Base-by-base conservation (phyloP, 139 green algal genomes). In the Chlamydomonas applanata region DNA sequence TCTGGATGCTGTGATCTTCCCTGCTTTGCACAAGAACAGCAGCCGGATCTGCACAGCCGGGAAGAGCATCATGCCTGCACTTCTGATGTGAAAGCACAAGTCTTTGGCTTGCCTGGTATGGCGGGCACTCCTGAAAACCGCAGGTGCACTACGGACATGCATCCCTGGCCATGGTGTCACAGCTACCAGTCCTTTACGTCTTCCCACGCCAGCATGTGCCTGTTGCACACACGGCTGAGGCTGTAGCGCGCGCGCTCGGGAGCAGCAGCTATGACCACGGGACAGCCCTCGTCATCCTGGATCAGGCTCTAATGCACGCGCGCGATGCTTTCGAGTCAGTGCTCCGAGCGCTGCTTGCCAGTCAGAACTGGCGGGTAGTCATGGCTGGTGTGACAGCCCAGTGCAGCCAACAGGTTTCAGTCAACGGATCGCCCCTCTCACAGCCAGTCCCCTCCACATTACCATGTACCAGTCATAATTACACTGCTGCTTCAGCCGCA, bases 121-220 rank as follows among this genome's bases (percentile, higher is more conserved):
- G n/a, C n/a, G 19, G 29, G 56, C 29, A 72, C 53, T 44, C 14
- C 1, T 24, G 54, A 53, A 69, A 54, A 85, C n/a, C 27, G 22
- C 84, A 95, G 90, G 54, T 98, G 1, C 95, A 98, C 71, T 98
- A 96, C 77, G 95, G 95, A 30, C 79, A 75, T 11, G 89, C 95
- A 33, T 98, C 93, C 2, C 73, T 98, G 27, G 87, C 79, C 14
- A 71, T 82, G 11, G 80, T 94, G 16, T 88, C 78, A 2, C 75
- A 80, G 2, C 44, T 94, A 40, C 94, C 91, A 27, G 87, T 91
- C 7, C 87, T 87, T 63, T 96, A 93, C 76, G 93, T 98, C 1
- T 93, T 98, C 64, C 89, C 89, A 1, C 71, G 75, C 60, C 11
- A 32, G 2, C 34, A 56, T 0, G 46, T 84, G 2, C 45, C 82